phyloP scores from a whole-genome alignment of 1,284 basidiomycete genomes.

The Puccinia polysora region DNA sequence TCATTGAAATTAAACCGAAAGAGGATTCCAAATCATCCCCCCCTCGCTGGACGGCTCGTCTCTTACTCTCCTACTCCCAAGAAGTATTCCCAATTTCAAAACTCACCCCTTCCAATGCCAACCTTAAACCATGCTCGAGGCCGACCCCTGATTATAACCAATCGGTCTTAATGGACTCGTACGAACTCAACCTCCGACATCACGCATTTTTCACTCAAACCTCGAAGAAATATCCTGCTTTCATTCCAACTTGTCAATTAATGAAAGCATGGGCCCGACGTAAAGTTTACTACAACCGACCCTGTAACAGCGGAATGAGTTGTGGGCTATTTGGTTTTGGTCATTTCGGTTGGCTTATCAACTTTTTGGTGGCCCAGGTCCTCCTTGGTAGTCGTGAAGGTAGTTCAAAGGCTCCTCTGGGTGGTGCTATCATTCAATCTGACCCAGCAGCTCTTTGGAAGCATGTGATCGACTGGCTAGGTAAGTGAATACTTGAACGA shows the following conservation, averaged over 20 bases:
- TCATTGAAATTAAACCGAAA: constrained; percentile 62
- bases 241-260: constrained; percentile 31
- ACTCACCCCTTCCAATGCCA: constrained; percentile 66
- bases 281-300: constrained; percentile 18
- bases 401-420: not conserved
- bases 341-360: constrained; percentile 40
- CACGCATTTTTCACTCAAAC: constrained; percentile 30
- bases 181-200: constrained; percentile 15
- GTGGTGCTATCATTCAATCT: constrained; percentile 1
- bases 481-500: constrained; percentile 4
- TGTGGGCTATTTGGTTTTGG: constrained; percentile 21
- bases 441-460: constrained; percentile 25
- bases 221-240: constrained; percentile 23
- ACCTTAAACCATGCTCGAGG: constrained; percentile 64
- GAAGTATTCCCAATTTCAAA: constrained; percentile 66
- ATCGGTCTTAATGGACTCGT: constrained; percentile 69
- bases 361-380: constrained; percentile 38
- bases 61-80: constrained; percentile 76
- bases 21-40: constrained; percentile 50
- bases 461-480: constrained; percentile 41
- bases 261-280: constrained; percentile 32
- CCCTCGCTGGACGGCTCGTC: constrained; percentile 46
- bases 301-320: not conserved
- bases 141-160: constrained; percentile 67
- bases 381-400: constrained; percentile 28